phyloP scores from a whole-genome alignment of 2,329 filamentous ascomycete genomes.

The Talaromyces sp. region DNA sequence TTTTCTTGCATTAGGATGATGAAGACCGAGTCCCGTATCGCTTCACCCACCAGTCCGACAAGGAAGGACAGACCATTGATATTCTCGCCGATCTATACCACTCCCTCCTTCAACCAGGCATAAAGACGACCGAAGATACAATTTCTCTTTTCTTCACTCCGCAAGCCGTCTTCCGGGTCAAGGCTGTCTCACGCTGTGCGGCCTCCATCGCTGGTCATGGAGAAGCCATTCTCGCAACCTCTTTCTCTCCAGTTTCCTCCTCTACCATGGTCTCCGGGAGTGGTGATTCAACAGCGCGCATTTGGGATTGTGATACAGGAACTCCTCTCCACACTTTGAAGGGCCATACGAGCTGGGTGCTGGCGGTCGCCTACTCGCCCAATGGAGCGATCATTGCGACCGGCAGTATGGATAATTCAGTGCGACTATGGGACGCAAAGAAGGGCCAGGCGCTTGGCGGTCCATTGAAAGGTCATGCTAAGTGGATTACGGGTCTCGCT shows the following conservation, averaged over 20 bases:
- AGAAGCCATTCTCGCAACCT: conserved; percentile 81
- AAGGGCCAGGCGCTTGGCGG: conserved; percentile 74
- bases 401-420: conserved; percentile 88
- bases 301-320: conserved; percentile 95
- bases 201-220: conserved; percentile 89
- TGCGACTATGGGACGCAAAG: conserved; percentile 85
- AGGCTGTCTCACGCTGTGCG: conserved; percentile 86
- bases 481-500: conserved; percentile 83
- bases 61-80: conserved; percentile 45
- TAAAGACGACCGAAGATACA: conserved; percentile 63
- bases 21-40: conserved; percentile 67
- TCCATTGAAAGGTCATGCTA: conserved; percentile 79
- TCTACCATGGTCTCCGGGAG: conserved; percentile 82
- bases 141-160: conserved; percentile 69
- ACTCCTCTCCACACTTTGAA: conserved; percentile 84
- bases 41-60: conserved; percentile 60
- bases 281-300: conserved; percentile 85
- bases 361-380: conserved; percentile 84
- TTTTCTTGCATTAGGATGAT: conserved; percentile 45
- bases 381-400: conserved; percentile 81
- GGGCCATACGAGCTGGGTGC: conserved; percentile 86
- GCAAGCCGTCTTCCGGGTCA: conserved; percentile 91
- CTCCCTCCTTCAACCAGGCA: conserved; percentile 52
- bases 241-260: conserved; percentile 80
- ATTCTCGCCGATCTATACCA: conserved; percentile 54